phyloP scores from a whole-genome alignment of 2,329 filamentous ascomycete species.

The Pestalotiopsis sp. region DNA sequence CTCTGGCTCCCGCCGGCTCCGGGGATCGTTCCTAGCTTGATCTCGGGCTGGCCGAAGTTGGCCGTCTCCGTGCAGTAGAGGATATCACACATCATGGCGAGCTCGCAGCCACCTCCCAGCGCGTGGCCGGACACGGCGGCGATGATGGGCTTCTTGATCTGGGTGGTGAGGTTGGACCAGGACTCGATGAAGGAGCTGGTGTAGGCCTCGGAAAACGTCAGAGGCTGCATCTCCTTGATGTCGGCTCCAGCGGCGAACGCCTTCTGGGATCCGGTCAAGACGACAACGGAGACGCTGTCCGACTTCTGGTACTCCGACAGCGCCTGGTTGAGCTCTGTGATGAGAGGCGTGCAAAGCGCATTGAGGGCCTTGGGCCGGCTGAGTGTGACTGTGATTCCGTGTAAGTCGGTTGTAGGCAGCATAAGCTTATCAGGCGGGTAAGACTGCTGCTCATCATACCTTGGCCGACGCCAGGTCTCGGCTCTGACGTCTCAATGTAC shows the following conservation, averaged over 20 bases:
- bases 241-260: constrained; percentile 96
- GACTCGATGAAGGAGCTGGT: constrained; percentile 89
- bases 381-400: constrained; percentile 68
- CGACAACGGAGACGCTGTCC: constrained; percentile 69
- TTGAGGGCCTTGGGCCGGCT: constrained; percentile 96
- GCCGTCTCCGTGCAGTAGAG: constrained; percentile 84
- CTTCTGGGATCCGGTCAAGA: constrained; percentile 85
- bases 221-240: constrained; percentile 97
- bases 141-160: constrained; percentile 91
- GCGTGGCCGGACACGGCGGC: constrained; percentile 94
- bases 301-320: constrained; percentile 70
- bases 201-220: constrained; percentile 88
- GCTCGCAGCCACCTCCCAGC: constrained; percentile 91
- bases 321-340: constrained; percentile 83
- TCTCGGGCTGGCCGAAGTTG: constrained; percentile 95
- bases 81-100: constrained; percentile 97
- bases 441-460: constrained; percentile 51
- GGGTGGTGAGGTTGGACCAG: constrained; percentile 83
- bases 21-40: constrained; percentile 91
- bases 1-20: constrained; percentile 91
- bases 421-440: not conserved
- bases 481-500: constrained; percentile 77
- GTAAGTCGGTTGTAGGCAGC: constrained; percentile 13
- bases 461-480: constrained; percentile 86
- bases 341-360: constrained; percentile 87